phyloP scores from a whole-genome alignment of 2,329 filamentous ascomycete species.

The Alternaria sp. region DNA sequence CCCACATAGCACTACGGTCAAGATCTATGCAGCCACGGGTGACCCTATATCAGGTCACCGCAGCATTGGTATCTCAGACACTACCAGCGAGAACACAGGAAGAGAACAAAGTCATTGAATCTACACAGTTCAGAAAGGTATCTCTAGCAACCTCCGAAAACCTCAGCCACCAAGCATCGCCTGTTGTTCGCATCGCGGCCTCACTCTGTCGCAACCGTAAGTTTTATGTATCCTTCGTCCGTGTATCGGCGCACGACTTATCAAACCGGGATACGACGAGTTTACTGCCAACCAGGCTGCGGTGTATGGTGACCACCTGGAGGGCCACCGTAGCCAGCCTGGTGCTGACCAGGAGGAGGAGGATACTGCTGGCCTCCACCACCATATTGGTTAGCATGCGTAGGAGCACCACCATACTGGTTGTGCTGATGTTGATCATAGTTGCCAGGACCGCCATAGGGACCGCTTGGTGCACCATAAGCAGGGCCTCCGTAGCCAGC shows the following conservation, averaged over 20 bases:
- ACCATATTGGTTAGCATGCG: constrained; percentile 23
- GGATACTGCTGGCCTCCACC: constrained; percentile 26
- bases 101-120: constrained; percentile 7
- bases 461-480: constrained; percentile 27
- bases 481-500: constrained; percentile 46
- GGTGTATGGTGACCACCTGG: constrained; percentile 19
- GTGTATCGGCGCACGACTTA: background rate
- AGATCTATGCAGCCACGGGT: too few relatives aligned
- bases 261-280: background rate
- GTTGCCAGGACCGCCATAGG: constrained; percentile 39
- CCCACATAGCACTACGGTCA: too few relatives aligned
- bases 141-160: background rate
- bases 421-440: constrained; percentile 46
- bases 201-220: background rate
- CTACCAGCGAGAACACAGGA: background rate
- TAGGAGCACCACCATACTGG: constrained; percentile 27
- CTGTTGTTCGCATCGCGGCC: background rate
- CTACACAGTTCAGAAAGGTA: constrained; percentile 17
- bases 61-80: background rate
- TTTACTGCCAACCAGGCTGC: constrained; percentile 38
- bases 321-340: constrained; percentile 20
- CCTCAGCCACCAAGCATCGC: background rate
- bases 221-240: background rate
- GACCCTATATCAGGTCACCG: too few relatives aligned
- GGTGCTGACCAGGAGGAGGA: constrained; percentile 22